Evolutionary conservation across 371 early-diverging fungal species (phyloP).

Genomic region (Chytridium lagenaria): DNA sequence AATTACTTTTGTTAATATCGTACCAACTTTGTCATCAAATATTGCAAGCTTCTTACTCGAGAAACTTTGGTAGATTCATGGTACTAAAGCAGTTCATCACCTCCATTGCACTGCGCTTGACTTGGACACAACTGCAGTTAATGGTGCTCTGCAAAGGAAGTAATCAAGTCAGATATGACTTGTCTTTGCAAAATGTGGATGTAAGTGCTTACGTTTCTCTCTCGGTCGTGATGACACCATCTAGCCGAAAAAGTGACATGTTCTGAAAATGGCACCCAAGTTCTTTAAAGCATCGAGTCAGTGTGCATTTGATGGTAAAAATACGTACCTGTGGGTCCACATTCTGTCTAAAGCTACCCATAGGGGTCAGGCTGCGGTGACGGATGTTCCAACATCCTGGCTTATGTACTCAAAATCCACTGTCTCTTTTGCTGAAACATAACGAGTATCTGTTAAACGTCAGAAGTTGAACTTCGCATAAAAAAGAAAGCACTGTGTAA

Average conservation of each 20-base stretch:
- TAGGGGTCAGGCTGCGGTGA: constrained; percentile 24
- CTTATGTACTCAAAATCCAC: neutral
- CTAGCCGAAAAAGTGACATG: constrained; percentile 64
- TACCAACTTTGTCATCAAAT: no score
- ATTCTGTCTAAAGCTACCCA: constrained; percentile 60
- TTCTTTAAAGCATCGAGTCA: constrained; percentile 38
- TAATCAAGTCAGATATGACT: neutral
- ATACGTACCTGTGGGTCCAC: constrained; percentile 60
- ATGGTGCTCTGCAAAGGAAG: constrained; percentile 52
- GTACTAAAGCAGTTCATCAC: constrained; percentile 61
- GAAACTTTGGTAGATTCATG: constrained; percentile 55
- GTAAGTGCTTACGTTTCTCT: neutral
- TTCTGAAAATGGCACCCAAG: constrained; percentile 69
- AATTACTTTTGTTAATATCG: no score
- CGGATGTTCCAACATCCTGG: constrained; percentile 14
- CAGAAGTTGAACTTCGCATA: no score
- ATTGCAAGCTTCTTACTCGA: no score
- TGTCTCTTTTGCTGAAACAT: constrained; percentile 1
- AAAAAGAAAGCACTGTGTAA: no score
- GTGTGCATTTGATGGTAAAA: neutral
- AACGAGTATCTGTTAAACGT: no score
- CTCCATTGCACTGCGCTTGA: constrained; percentile 70
- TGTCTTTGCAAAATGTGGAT: neutral
- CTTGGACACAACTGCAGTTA: constrained; percentile 66
- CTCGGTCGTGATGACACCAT: constrained; percentile 54